Evolutionary conservation across 2,329 filamentous ascomycete species (phyloP).

Genomic region (Aspergillus sp.): DNA sequence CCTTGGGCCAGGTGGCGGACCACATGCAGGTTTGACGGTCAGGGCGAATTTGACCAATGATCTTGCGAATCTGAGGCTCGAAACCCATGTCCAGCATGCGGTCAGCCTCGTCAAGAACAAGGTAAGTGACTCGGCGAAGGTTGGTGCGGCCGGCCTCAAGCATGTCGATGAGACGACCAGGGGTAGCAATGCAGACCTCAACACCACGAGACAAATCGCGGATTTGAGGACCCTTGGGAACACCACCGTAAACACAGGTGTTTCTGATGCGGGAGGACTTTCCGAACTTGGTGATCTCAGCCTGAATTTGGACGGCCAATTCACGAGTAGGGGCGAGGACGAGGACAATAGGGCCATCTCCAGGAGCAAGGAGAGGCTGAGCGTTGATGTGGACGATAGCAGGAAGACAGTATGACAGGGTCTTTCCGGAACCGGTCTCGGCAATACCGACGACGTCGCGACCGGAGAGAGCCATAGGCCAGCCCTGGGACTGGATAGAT

Average conservation of each 20-base stretch:
- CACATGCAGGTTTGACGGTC: slow-evolving; percentile 99
- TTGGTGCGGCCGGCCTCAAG: slow-evolving; percentile 97
- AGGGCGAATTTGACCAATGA: slow-evolving; percentile 93
- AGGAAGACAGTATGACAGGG: slow-evolving; percentile 94
- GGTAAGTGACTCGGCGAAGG: slow-evolving; percentile 93
- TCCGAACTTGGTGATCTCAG: slow-evolving; percentile 98
- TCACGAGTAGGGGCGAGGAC: slow-evolving; percentile 96
- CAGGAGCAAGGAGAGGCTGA: slow-evolving; percentile 90
- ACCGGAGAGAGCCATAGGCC: slow-evolving; percentile 98
- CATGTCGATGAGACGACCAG: slow-evolving; percentile 97
- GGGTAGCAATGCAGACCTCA: slow-evolving; percentile 97
- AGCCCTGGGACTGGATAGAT: slow-evolving; percentile 95
- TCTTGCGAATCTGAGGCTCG: slow-evolving; percentile 98
- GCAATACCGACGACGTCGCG: slow-evolving; percentile 98
- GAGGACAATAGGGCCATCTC: slow-evolving; percentile 94
- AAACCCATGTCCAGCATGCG: slow-evolving; percentile 99
- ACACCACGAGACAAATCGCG: slow-evolving; percentile 92
- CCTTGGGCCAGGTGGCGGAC: slow-evolving; percentile 99
- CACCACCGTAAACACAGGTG: slow-evolving; percentile 98
- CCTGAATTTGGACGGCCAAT: slow-evolving; percentile 96
- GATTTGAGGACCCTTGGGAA: slow-evolving; percentile 96
- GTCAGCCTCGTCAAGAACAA: slow-evolving; percentile 97
- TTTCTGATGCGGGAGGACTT: slow-evolving; percentile 97
- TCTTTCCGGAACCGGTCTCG: slow-evolving; percentile 99
- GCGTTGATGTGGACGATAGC: slow-evolving; percentile 99